phyloP scores from a whole-genome alignment of 2,329 filamentous ascomycete genomes.

The Aspergillus sp. region DNA sequence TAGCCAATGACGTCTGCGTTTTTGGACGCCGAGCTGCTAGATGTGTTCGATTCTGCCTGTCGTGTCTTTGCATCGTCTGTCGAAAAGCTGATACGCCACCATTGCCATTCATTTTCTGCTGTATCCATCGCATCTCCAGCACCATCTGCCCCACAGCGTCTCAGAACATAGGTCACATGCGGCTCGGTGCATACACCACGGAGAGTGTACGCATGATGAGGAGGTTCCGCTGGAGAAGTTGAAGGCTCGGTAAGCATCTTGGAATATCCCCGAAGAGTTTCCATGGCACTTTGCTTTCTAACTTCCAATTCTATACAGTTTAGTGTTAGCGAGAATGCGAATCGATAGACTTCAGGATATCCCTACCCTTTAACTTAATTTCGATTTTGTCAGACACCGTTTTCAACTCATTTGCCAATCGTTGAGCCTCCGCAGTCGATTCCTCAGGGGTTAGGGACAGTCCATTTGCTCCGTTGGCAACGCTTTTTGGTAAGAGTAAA shows the following conservation, averaged over 20 bases:
- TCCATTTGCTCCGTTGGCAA: conserved; percentile 9
- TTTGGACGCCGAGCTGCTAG: conserved; percentile 13
- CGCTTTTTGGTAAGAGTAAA: conserved; percentile 18
- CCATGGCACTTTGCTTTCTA: conserved; percentile 36
- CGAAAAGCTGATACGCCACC: conserved; percentile 54
- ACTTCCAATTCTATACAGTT: conserved; percentile 36
- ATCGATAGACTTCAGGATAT: not conserved
- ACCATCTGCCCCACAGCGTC: conserved; percentile 25
- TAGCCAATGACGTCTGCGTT: conserved; percentile 35
- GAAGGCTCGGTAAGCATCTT: conserved; percentile 44
- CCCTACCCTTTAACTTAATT: conserved; percentile 35
- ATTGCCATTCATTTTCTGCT: conserved; percentile 39
- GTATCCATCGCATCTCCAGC: conserved; percentile 14
- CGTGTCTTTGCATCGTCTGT: conserved; percentile 36
- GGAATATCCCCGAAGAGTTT: conserved; percentile 40
- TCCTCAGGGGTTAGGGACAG: conserved; percentile 11
- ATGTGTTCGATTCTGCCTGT: conserved; percentile 20
- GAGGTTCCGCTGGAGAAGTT: conserved; percentile 33
- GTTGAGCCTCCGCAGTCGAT: conserved; percentile 17
- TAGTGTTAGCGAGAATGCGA: not conserved
- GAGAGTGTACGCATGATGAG: conserved; percentile 49
- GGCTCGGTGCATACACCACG: conserved; percentile 55
- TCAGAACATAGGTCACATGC: conserved; percentile 54
- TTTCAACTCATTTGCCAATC: conserved; percentile 31
- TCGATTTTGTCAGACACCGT: conserved; percentile 34